Evolutionary conservation across 192 early-diverging fungal genomes (phyloP), one percentile per base, ranked within the genome.

Genomic region (Umbelopsis isabellina): DNA sequence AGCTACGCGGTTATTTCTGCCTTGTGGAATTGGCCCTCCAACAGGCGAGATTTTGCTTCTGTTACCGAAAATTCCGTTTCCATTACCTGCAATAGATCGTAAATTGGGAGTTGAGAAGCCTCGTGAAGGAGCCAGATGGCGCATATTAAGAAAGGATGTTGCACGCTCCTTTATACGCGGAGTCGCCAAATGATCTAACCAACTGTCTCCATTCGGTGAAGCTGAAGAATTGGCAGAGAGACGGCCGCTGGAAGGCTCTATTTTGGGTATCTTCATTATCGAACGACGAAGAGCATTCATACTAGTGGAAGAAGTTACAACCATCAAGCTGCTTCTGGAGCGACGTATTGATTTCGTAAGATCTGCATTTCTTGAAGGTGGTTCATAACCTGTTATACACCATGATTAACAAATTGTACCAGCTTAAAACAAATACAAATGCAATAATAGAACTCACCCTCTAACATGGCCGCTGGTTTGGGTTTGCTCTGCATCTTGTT

Each of bases 221-320:
- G 55, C 23, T 61, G 55, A 61, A 18, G 27, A 15, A 35, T 27
- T 16, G 27, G 27, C 55, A 16, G 55, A 61, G 4, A 35, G 27
- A 4, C 55, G 55, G 18, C 55, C 33, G 18, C 55, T 35, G 27
- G 55, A 12, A 5, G 27, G 23, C 9, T 33, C 25, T 27, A 30
- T 25, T 25, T 61, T 61, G 30, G 55, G 55, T 61, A 61, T 61
- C 27, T 61, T 61, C 55, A 61, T 61, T 11, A 61, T 61, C 2
- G 55, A 61, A 16, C 55, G 55, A 13, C 55, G 55, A 22, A 61
- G 25, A 16, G 30, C 55, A n/a, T 61, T 61, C 55, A 61, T 61
- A 35, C 55, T 61, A 5, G 55, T 61, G 2, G 55, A 61, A 2
- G 55, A 61, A 1, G 55, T 61, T 2, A 61, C 55, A 4, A 61